Conservation (phyloP, 2,329 filamentous ascomycete genomes). For the Pezicula carpinea region DNA sequence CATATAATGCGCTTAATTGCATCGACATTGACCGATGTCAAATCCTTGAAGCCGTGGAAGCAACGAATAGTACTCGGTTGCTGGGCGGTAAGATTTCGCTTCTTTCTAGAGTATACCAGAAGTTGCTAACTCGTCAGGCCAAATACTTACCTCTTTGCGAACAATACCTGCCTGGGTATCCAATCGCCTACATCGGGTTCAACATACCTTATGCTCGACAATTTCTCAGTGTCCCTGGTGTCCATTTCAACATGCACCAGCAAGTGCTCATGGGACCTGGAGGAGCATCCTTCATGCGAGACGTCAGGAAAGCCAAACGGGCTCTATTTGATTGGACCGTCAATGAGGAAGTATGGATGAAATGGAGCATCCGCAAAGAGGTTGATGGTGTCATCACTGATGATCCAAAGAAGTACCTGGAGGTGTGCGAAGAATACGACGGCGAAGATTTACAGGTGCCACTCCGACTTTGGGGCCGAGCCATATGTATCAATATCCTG, state of each 20-base stretch:
- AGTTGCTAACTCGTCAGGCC: conserved; percentile 35
- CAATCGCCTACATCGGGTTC: conserved; percentile 64
- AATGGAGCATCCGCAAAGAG: conserved; percentile 63
- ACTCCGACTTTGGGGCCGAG: conserved; percentile 8
- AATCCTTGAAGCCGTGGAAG: conserved; percentile 56
- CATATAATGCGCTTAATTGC: conserved; percentile 68
- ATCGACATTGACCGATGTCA: conserved; percentile 53
- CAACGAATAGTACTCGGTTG: conserved; percentile 73
- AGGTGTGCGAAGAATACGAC: conserved; percentile 44
- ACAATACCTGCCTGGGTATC: conserved; percentile 57
- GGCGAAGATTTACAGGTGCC: conserved; percentile 16
- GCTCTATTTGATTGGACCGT: conserved; percentile 81
- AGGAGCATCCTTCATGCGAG: conserved; percentile 61
- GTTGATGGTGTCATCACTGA: conserved; percentile 86
- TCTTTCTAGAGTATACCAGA: neutral
- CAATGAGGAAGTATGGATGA: conserved; percentile 74
- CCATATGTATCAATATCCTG: conserved; percentile 18
- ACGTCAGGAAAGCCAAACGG: conserved; percentile 50
- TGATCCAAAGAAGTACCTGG: conserved; percentile 64
- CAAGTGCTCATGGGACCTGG: conserved; percentile 62
- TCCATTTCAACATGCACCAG: conserved; percentile 76
- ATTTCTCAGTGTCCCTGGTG: conserved; percentile 62
- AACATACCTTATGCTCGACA: conserved; percentile 59
- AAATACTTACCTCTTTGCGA: conserved; percentile 63
- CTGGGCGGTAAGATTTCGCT: conserved; percentile 59